A percentile compares a stretch with the other conserved stretches of the same genome.
Evolutionary conservation across 768 basidiomycete species (phyloP).

Genomic region (Vararia minispora): DNA sequence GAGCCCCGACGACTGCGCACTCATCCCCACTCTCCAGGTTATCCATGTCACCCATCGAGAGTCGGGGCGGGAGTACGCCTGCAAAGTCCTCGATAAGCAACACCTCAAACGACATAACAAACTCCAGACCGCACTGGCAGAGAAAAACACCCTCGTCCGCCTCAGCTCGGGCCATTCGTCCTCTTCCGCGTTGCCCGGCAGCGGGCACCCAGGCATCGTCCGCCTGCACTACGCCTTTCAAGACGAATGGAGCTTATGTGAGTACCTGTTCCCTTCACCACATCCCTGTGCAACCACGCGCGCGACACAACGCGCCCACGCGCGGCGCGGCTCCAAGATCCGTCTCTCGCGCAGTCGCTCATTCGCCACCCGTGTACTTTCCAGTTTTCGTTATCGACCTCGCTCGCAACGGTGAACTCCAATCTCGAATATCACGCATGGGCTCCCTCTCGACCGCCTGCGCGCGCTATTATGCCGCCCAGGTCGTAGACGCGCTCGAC

Average conservation of each 20-base stretch:
- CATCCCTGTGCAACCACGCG: neutral
- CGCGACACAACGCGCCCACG: too few species aligned
- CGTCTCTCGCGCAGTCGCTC: too few species aligned
- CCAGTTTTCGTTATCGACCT: slow-evolving; percentile 74
- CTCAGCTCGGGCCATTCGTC: slow-evolving; percentile 56
- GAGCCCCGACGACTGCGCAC: slow-evolving; percentile 1
- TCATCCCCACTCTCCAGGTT: slow-evolving; percentile 31
- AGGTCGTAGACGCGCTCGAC: slow-evolving; percentile 77
- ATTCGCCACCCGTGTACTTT: neutral
- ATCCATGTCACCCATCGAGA: slow-evolving; percentile 39
- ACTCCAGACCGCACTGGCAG: slow-evolving; percentile 63
- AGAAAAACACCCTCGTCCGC: slow-evolving; percentile 66
- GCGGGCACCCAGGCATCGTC: slow-evolving; percentile 78
- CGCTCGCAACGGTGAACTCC: slow-evolving; percentile 68
- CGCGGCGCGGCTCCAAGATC: too few species aligned
- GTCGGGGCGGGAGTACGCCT: slow-evolving; percentile 57
- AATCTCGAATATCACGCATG: slow-evolving; percentile 54
- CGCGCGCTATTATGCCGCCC: slow-evolving; percentile 78
- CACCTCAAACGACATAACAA: slow-evolving; percentile 74
- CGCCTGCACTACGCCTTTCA: slow-evolving; percentile 79
- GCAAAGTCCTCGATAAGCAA: slow-evolving; percentile 77
- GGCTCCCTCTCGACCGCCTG: slow-evolving; percentile 82
- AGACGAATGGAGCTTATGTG: slow-evolving; percentile 76
- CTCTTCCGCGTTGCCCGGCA: too few species aligned
- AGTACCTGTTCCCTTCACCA: slow-evolving; percentile 21